A percentile compares a stretch with the other conserved stretches of the same genome.
phyloP scores from a whole-genome alignment of 169 alveolate species.

The Cryptosporidium xiaoi region DNA sequence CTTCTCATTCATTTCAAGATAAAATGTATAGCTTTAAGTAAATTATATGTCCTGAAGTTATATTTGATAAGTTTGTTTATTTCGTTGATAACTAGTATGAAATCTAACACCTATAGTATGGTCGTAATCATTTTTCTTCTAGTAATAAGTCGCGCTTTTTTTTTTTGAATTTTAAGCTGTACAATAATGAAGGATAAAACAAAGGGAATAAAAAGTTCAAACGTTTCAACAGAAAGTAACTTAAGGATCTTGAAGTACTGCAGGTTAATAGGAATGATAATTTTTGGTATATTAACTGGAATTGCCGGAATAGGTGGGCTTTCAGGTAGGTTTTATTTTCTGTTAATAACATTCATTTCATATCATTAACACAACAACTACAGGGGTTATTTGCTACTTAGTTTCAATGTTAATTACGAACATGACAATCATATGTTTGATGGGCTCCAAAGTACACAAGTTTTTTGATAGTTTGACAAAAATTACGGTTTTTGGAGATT shows the following conservation, averaged over 20 bases:
- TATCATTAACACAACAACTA: not conserved
- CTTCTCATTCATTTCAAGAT: conserved; percentile 7
- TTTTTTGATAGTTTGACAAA: not conserved
- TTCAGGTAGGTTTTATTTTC: conserved; percentile 20
- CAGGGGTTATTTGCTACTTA: conserved; percentile 27
- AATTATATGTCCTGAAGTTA: not conserved
- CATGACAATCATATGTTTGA: not conserved
- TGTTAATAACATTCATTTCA: not conserved
- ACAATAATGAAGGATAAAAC: not conserved
- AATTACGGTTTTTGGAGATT: conserved; percentile 33
- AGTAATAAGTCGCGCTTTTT: not conserved
- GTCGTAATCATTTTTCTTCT: not conserved
- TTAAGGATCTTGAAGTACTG: conserved; percentile 31
- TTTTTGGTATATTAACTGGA: conserved; percentile 57
- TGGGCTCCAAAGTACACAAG: not conserved
- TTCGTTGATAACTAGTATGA: not conserved
- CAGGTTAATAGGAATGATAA: conserved; percentile 4
- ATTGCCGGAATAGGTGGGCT: conserved; percentile 32
- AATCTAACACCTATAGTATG: not conserved
- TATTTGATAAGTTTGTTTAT: not conserved
- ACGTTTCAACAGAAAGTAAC: conserved; percentile 26
- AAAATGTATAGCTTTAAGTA: not conserved
- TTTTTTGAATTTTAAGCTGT: not conserved
- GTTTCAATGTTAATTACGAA: not conserved
- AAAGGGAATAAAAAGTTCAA: conserved; percentile 2